These are phyloP conservation scores for Galerina marginata DNA, from an alignment of 768 basidiomycete species.

Conservation along the genomic window DNA sequence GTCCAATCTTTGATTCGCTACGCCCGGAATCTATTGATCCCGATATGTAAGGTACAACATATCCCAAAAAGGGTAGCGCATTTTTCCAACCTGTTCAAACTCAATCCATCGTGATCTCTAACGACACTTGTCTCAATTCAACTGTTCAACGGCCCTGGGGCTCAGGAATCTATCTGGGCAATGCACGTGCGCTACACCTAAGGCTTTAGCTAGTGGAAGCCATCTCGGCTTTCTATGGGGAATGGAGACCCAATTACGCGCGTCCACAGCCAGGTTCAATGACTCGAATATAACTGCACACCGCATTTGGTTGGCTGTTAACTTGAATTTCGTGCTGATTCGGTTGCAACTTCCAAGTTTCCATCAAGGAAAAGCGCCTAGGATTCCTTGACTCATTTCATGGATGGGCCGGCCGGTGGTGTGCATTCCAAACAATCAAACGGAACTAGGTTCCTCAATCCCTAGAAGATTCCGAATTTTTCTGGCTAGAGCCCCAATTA, in stretches of 20 bases:
- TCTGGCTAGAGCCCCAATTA: not conserved
- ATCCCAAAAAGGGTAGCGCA: too few species aligned
- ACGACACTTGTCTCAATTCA: too few species aligned
- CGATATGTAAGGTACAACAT: too few species aligned
- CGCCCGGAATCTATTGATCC: too few species aligned
- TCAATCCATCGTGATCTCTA: too few species aligned
- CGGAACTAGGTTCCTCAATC: not conserved
- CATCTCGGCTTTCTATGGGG: not conserved
- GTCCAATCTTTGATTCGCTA: too few species aligned
- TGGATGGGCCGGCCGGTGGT: not conserved
- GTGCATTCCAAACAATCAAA: not conserved
- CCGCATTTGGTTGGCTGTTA: too few species aligned
- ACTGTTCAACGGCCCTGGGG: too few species aligned
- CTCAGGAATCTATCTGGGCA: not conserved
- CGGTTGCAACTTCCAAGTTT: not conserved
- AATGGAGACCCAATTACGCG: constrained; percentile 3
- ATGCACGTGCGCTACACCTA: not conserved
- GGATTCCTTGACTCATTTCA: constrained; percentile 1
- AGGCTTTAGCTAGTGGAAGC: not conserved
- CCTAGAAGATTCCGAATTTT: not conserved
- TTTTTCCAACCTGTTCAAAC: too few species aligned
- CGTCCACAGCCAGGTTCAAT: not conserved
- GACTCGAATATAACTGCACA: not conserved
- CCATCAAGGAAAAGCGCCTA: not conserved
- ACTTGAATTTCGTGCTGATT: not conserved